These are phyloP conservation scores for Amanita rubescens DNA, from an alignment of 768 basidiomycete species.

Conservation along the genomic window DNA sequence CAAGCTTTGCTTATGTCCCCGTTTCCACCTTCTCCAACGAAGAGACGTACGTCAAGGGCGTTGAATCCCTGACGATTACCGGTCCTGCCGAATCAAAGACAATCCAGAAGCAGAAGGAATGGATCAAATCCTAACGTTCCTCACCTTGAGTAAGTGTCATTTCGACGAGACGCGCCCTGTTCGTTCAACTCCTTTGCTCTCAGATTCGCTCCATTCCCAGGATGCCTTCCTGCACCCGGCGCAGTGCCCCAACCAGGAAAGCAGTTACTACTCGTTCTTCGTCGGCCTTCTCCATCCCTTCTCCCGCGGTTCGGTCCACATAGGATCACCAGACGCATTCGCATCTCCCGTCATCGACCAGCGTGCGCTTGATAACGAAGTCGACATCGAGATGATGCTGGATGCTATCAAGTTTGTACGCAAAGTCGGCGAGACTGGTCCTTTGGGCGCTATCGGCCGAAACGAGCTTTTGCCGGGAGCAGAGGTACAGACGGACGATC, in stretches of 20 bases:
- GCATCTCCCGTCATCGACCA: slow-evolving; percentile 8
- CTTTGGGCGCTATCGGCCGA: slow-evolving; percentile 1
- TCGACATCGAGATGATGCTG: slow-evolving; percentile 4
- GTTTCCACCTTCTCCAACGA: not conserved
- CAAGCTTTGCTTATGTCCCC: not conserved
- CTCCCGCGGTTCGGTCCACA: slow-evolving; percentile 3
- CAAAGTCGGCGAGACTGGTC: not conserved
- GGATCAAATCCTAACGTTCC: slow-evolving; percentile 3
- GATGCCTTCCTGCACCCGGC: not conserved
- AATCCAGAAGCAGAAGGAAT: slow-evolving; percentile 1
- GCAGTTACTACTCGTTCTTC: slow-evolving; percentile 4
- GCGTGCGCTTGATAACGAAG: slow-evolving; percentile 1
- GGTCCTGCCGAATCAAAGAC: not conserved
- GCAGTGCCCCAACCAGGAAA: not conserved
- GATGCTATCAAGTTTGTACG: not conserved
- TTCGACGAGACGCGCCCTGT: not conserved
- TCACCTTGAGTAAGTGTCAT: slow-evolving; percentile 1
- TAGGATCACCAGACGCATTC: slow-evolving; percentile 6
- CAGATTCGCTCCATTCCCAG: slow-evolving; percentile 3
- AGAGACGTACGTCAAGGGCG: not conserved
- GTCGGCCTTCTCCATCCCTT: not conserved
- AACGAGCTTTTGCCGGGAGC: slow-evolving; percentile 1
- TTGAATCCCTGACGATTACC: not conserved
- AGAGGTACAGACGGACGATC: slow-evolving; percentile 5
- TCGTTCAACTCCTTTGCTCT: not conserved